Conservation (phyloP, 805 yeast genomes). For the Isabelozyma rhagii region DNA sequence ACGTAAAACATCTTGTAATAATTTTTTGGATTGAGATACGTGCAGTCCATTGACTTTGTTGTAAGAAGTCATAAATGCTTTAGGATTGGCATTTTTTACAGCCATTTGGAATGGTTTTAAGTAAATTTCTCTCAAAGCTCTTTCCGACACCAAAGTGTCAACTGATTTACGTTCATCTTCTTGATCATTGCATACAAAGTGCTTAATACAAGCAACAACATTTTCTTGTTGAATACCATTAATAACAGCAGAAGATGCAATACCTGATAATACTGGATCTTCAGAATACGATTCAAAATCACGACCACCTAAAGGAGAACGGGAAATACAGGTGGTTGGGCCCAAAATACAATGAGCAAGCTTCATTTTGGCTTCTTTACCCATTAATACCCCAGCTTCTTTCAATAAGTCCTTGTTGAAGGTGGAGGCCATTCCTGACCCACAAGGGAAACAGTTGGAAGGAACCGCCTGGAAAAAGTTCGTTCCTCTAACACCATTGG, state of each 20-base stretch:
- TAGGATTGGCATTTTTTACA: constrained; percentile 49
- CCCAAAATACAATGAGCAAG: constrained; percentile 42
- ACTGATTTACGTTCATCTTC: constrained; percentile 53
- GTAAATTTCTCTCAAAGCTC: constrained; percentile 66
- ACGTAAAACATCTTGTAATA: constrained; percentile 47
- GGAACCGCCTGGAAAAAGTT: constrained; percentile 50
- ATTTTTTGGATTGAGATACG: constrained; percentile 42
- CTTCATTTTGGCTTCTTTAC: constrained; percentile 51
- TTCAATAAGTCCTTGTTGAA: constrained; percentile 48
- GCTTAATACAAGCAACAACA: constrained; percentile 58
- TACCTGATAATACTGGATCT: constrained; percentile 52
- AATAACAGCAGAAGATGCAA: constrained; percentile 46
- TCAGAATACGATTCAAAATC: constrained; percentile 62
- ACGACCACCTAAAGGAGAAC: constrained; percentile 61
- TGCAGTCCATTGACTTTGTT: constrained; percentile 63
- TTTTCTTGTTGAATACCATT: constrained; percentile 53
- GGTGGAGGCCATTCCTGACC: constrained; percentile 58
- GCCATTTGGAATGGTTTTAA: constrained; percentile 64
- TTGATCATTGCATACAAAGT: constrained; percentile 60
- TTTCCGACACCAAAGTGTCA: constrained; percentile 49
- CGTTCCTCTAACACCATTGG: constrained; percentile 63
- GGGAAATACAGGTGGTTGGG: constrained; percentile 48
- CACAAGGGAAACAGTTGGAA: constrained; percentile 59
- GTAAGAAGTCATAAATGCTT: constrained; percentile 59
- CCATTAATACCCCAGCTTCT: constrained; percentile 53